Conservation (phyloP, 371 early-diverging fungal genomes). For the Dipsacomyces acuminosporus region DNA sequence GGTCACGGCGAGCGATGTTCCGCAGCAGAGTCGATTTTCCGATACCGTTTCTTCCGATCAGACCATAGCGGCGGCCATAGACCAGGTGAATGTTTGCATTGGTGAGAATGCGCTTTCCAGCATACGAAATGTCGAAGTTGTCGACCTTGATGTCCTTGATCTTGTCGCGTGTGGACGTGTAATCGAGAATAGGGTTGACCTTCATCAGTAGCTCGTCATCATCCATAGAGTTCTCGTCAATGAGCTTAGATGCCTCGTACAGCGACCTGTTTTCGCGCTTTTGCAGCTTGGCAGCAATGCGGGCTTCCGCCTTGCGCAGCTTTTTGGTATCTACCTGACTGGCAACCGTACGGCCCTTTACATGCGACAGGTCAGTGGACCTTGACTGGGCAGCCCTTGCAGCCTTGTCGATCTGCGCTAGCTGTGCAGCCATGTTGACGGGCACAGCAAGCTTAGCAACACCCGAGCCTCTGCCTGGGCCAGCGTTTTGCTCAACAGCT, state of each 20-base stretch:
- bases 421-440: conserved; percentile 46
- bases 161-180: conserved; percentile 76
- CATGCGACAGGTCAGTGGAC: conserved; percentile 36
- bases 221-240: conserved; percentile 64
- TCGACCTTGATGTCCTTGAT: conserved; percentile 93
- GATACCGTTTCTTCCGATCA: conserved; percentile 99
- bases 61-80: conserved; percentile 92
- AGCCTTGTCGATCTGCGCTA: conserved; percentile 42
- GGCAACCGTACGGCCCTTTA: conserved; percentile 51
- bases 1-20: conserved; percentile 85
- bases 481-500: conserved; percentile 42
- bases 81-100: conserved; percentile 77
- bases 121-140: conserved; percentile 94
- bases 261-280: conserved; percentile 70
- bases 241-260: conserved; percentile 76
- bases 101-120: conserved; percentile 88
- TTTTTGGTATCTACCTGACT: conserved; percentile 88
- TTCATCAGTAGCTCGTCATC: conserved; percentile 64
- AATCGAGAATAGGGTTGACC: conserved; percentile 78
- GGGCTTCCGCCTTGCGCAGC: conserved; percentile 87
- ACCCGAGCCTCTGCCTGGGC: conserved; percentile 11
- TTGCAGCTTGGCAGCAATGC: conserved; percentile 84
- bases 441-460: conserved; percentile 45
- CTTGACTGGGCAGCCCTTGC: conserved; percentile 29
- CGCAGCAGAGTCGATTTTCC: conserved; percentile 97